Percentiles rank a stretch among this genome's conserved stretches.
These are phyloP conservation scores for Cyberlindnera xylosilytica DNA, from an alignment of 805 yeast species.

Conservation along the genomic window DNA sequence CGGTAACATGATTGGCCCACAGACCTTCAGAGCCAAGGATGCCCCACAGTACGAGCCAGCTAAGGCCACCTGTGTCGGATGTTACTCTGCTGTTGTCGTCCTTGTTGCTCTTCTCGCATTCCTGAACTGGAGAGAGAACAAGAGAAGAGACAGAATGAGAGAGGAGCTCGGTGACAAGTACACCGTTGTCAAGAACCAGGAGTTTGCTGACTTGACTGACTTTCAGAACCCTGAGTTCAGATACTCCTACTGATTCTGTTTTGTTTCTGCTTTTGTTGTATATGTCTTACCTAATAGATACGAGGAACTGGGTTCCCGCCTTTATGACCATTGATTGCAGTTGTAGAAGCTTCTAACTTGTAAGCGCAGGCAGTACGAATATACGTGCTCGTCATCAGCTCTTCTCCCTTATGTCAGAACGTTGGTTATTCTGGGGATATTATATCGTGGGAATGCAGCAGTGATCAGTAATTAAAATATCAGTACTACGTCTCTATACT, in stretches of 20 bases:
- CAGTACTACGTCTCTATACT: too few species aligned
- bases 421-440: too few species aligned
- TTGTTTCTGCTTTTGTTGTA: background rate
- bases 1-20: conserved; percentile 58
- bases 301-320: background rate
- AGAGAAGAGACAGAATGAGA: conserved; percentile 31
- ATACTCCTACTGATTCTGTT: conserved; percentile 29
- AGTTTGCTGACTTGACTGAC: conserved; percentile 51
- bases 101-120: conserved; percentile 28
- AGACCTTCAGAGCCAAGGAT: conserved; percentile 53
- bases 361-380: too few species aligned
- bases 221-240: conserved; percentile 52
- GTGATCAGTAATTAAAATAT: too few species aligned
- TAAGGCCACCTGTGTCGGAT: conserved; percentile 31
- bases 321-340: too few species aligned
- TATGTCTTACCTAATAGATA: background rate
- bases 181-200: conserved; percentile 21
- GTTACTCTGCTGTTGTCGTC: conserved; percentile 33
- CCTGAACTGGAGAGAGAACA: conserved; percentile 36
- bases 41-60: conserved; percentile 60
- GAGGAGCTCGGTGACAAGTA: conserved; percentile 21
- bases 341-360: too few species aligned
- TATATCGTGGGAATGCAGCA: too few species aligned
- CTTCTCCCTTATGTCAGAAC: too few species aligned
- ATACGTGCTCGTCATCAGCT: too few species aligned